Evolutionary conservation across 164 flowering plant species (phyloP), one percentile per base, ranked within the genome.

Genomic region (Tinospora cordifolia): DNA sequence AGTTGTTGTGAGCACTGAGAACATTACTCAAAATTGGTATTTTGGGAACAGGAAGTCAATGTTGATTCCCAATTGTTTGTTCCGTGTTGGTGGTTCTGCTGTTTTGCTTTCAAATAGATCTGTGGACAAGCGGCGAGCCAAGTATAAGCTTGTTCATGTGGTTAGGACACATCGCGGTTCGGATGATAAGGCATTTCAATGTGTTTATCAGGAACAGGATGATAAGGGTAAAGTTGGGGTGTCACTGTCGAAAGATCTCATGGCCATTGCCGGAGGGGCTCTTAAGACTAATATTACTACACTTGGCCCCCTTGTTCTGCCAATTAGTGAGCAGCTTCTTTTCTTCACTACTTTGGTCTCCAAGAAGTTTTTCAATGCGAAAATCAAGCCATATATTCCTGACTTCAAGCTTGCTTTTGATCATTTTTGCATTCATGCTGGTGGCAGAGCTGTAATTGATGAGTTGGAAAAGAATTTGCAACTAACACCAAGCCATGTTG

Each of bases 401-500:
- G 92, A 91, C 72, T 91, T 91, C 80, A 89, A 87, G 83, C 92
- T 85, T 8, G 93, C 93, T 0, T 88, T 90, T 40, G 87, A 88
- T 22, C 97, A 90, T 75, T 88, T 90, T 77, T 90, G 97, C 72
- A 86, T 90, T 3, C 97, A 90, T 64, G 96, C 96, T 0, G 96
- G 97, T 0, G 96, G 96, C 2, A 79, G 92, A 69, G 96, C 89
- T 11, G 96, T 90, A 77, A 90, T 90, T 40, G 96, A 90, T 72
- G 96, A 88, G 82, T 85, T 90, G 17, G 96, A 90, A 88, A 88
- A 87, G 85, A 90, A 86, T 64, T 57, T 90, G 74, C 88, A 87
- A 76, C 84, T 90, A 27, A 57, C 60, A 7, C 85, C 84, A 0
- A 63, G 2, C 15, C 91, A 90, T 72, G 93, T 88, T 5, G 96